Conservation (phyloP, 1,139 yeast species). For the Magnusiomyces fungicola region DNA sequence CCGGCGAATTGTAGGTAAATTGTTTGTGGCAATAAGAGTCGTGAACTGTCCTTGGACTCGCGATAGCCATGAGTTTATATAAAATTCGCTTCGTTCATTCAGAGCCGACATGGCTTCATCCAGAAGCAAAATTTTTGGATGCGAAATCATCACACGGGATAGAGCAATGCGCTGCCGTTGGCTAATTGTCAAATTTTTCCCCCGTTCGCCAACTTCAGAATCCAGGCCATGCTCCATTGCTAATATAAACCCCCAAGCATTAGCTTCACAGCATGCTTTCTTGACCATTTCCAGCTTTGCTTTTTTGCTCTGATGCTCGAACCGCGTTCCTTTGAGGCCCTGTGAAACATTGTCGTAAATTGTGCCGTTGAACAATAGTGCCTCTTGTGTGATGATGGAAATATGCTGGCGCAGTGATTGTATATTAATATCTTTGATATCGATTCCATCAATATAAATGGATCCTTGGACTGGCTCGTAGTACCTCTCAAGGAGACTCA, state of each 20-base stretch:
- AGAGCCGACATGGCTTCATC: slow-evolving; percentile 77
- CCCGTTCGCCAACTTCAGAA: slow-evolving; percentile 51
- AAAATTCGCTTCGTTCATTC: slow-evolving; percentile 57
- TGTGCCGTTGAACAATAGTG: slow-evolving; percentile 73
- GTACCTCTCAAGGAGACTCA: slow-evolving; percentile 62
- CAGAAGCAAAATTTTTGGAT: slow-evolving; percentile 55
- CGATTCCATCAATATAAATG: slow-evolving; percentile 58
- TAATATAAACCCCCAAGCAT: slow-evolving; percentile 37
- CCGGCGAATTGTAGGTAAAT: slow-evolving; percentile 61
- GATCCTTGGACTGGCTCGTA: slow-evolving; percentile 57
- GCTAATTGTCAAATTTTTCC: slow-evolving; percentile 61
- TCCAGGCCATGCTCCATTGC: slow-evolving; percentile 39
- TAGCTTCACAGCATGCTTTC: slow-evolving; percentile 35
- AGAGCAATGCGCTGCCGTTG: slow-evolving; percentile 86
- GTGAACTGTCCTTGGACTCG: slow-evolving; percentile 51
- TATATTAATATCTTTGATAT: slow-evolving; percentile 55
- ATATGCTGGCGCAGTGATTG: slow-evolving; percentile 64
- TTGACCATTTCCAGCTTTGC: slow-evolving; percentile 30
- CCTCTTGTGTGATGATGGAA: slow-evolving; percentile 88
- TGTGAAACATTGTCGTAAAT: slow-evolving; percentile 73
- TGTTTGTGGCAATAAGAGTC: slow-evolving; percentile 70
- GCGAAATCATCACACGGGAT: slow-evolving; percentile 68
- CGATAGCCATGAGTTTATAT: slow-evolving; percentile 43
- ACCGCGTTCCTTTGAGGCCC: slow-evolving; percentile 52
- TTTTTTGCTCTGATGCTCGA: slow-evolving; percentile 36